Conservation (phyloP, 768 basidiomycete species). For the Serendipita sp. region DNA sequence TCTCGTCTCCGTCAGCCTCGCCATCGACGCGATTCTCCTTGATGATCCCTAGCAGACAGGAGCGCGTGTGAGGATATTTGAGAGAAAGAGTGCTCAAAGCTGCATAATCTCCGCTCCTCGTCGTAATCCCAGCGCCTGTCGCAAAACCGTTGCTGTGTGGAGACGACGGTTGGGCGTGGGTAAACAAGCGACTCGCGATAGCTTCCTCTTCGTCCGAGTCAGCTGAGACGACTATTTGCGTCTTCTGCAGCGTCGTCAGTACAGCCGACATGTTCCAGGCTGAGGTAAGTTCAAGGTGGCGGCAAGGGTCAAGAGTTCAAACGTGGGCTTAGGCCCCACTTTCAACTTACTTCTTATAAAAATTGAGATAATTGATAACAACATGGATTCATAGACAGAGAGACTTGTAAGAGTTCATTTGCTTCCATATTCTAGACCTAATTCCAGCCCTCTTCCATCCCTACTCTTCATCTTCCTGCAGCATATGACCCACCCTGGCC, state of each 20-base stretch:
- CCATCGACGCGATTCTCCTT: neutral
- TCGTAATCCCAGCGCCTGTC: neutral
- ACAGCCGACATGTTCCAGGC: neutral
- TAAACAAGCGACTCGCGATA: neutral
- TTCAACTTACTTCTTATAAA: neutral
- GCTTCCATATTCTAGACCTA: neutral
- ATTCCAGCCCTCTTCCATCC: neutral
- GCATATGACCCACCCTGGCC: neutral
- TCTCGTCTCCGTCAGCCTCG: neutral
- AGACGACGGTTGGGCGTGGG: neutral
- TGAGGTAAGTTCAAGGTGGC: neutral
- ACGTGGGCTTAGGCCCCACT: neutral
- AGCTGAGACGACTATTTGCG: slow-evolving; percentile 1
- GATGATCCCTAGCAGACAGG: neutral
- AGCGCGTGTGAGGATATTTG: neutral
- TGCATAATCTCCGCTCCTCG: neutral
- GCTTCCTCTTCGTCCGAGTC: neutral
- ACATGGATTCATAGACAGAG: neutral
- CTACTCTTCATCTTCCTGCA: neutral
- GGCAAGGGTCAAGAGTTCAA: neutral
- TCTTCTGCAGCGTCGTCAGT: slow-evolving; percentile 1
- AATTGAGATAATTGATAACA: neutral
- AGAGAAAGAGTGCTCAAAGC: neutral
- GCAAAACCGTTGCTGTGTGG: neutral
- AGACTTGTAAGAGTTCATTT: neutral